Percentiles rank a stretch among this genome's conserved stretches.
Conservation (phyloP, 805 yeast species). For the Saturnispora galanensis region DNA sequence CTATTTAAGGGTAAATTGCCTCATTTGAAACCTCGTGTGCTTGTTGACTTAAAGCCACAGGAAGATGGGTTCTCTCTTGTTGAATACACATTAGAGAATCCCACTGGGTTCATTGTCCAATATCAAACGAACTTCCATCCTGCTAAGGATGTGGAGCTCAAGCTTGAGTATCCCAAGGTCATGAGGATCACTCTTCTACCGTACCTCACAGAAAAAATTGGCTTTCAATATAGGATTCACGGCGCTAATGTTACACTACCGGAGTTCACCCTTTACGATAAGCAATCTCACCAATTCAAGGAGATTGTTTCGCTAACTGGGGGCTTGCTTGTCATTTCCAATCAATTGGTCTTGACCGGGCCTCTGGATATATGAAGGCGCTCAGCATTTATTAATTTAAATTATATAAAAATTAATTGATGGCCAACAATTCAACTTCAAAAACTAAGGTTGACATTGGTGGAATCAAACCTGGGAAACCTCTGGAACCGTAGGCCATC, state of each 20-base stretch:
- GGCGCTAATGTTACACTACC: constrained; percentile 38
- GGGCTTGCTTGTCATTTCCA: constrained; percentile 19
- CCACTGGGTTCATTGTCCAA: constrained; percentile 59
- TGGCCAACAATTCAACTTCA: constrained; percentile 64
- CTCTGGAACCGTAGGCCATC: constrained; percentile 89
- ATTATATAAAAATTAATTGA: constrained; percentile 29
- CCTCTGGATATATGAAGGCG: too few relatives aligned
- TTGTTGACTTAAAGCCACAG: constrained; percentile 28
- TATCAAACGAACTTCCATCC: constrained; percentile 30
- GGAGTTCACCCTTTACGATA: constrained; percentile 53
- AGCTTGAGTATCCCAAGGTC: constrained; percentile 22
- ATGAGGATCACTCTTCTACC: constrained; percentile 49
- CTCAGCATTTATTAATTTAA: neutral
- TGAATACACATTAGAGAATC: constrained; percentile 57
- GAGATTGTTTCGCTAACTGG: constrained; percentile 38
- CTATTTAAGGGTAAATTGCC: constrained; percentile 50
- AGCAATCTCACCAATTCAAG: constrained; percentile 55
- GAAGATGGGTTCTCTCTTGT: constrained; percentile 23
- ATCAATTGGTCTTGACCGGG: constrained; percentile 15
- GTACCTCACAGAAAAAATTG: constrained; percentile 38
- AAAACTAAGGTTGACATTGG: constrained; percentile 90
- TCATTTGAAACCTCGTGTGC: constrained; percentile 58
- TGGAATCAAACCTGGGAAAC: constrained; percentile 94
- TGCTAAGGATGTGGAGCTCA: constrained; percentile 16
- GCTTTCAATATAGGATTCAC: constrained; percentile 29